A percentile compares a stretch with the other conserved stretches of the same genome.
Evolutionary conservation across 2,329 filamentous ascomycete species (phyloP).

Genomic region (Trichophyton verrucosum): DNA sequence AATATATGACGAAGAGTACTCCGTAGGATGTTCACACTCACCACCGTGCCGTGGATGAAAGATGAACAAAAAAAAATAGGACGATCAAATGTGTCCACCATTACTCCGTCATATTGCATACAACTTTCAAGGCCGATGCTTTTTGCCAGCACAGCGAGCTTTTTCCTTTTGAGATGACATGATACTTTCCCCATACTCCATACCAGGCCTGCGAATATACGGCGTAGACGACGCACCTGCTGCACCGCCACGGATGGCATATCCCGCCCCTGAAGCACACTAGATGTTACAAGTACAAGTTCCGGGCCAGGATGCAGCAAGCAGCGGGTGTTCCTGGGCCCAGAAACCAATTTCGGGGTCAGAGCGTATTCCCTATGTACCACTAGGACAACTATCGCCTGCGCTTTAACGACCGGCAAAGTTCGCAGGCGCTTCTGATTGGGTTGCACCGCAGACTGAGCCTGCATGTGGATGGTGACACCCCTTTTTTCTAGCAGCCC

Average conservation of each 20-base stretch:
- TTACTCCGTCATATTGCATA: background rate
- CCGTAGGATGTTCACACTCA: background rate
- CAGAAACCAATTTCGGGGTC: conserved; percentile 2
- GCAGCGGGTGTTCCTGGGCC: conserved; percentile 3
- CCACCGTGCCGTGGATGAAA: no score
- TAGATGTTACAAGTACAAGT: conserved; percentile 1
- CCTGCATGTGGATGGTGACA: conserved; percentile 3
- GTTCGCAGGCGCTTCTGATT: background rate
- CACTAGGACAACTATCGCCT: background rate
- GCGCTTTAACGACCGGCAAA: background rate
- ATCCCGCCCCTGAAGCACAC: conserved; percentile 3
- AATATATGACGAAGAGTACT: background rate
- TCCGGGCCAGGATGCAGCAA: background rate
- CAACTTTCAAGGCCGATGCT: background rate
- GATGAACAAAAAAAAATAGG: background rate
- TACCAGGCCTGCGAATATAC: background rate
- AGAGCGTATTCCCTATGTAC: conserved; percentile 1
- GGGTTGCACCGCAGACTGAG: background rate
- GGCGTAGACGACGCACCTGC: background rate
- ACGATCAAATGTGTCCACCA: background rate
- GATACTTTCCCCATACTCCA: background rate
- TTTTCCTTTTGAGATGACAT: background rate
- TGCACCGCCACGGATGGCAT: background rate
- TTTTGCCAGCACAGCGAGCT: background rate
- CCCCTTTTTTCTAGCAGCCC: conserved; percentile 2